Percentiles rank a stretch among this genome's conserved stretches.
Evolutionary conservation across 2,329 filamentous ascomycete species (phyloP).

Genomic region (Calonectria honghensis): DNA sequence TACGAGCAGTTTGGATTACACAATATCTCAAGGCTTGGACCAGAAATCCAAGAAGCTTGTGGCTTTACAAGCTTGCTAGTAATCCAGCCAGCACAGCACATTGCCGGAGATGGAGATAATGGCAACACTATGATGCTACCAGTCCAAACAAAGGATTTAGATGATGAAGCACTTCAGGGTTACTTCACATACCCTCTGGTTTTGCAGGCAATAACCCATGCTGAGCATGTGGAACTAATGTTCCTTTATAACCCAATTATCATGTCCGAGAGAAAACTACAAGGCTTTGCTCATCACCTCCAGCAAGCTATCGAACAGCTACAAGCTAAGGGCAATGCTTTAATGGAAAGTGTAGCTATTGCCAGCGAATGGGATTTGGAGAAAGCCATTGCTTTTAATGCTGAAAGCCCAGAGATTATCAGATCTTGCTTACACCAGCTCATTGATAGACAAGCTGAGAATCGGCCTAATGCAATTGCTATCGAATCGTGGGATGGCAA

Average conservation of each 20-base stretch:
- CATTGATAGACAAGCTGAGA: background rate
- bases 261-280: slow-evolving; percentile 33
- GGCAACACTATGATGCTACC: background rate
- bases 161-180: slow-evolving; percentile 35
- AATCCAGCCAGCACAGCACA: slow-evolving; percentile 12
- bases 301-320: slow-evolving; percentile 7
- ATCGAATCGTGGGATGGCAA: slow-evolving; percentile 49
- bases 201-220: slow-evolving; percentile 16
- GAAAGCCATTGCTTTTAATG: background rate
- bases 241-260: slow-evolving; percentile 3
- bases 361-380: slow-evolving; percentile 27
- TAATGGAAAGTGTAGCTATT: slow-evolving; percentile 23
- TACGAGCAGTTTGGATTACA: slow-evolving; percentile 27
- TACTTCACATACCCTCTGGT: slow-evolving; percentile 54
- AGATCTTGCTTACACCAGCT: slow-evolving; percentile 24
- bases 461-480: slow-evolving; percentile 2
- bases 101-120: background rate
- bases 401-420: slow-evolving; percentile 13
- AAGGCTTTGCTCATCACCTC: background rate
- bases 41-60: slow-evolving; percentile 16
- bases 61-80: slow-evolving; percentile 19
- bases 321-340: background rate
- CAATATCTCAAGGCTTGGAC: slow-evolving; percentile 6
- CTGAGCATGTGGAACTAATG: slow-evolving; percentile 9
- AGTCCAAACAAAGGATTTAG: background rate